Percentiles rank a stretch among this genome's conserved stretches.
Conservation (phyloP, 148 eudicot genomes). For the Spergularia marina region DNA sequence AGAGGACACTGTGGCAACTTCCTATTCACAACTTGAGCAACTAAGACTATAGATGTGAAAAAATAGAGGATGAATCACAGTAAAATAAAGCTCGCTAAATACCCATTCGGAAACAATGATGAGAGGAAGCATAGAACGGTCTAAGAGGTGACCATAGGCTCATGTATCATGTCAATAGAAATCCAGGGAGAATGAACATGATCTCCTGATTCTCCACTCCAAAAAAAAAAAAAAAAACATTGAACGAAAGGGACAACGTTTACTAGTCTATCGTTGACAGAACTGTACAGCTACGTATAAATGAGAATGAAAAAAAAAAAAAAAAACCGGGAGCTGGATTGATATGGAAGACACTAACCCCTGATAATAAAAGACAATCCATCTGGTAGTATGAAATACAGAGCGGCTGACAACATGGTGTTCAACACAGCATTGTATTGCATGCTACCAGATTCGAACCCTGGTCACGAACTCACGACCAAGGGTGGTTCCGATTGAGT, state of each 20-base stretch:
- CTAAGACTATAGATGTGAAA: too few relatives aligned
- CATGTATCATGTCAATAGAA: background rate
- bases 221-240: background rate
- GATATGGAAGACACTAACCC: background rate
- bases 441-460: conserved; percentile 26
- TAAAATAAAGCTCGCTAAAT: too few relatives aligned
- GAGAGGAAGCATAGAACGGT: too few relatives aligned
- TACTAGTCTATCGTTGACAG: background rate
- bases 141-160: too few relatives aligned
- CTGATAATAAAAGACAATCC: background rate
- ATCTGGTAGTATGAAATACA: conserved; percentile 31
- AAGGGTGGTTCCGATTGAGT: background rate
- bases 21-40: too few relatives aligned
- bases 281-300: conserved; percentile 5
- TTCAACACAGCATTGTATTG: conserved; percentile 28
- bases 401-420: conserved; percentile 15
- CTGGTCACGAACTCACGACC: background rate
- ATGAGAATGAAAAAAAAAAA: background rate
- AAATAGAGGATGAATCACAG: too few relatives aligned
- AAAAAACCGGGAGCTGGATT: background rate
- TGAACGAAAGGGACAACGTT: background rate
- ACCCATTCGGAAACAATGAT: too few relatives aligned
- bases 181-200: background rate
- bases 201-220: background rate
- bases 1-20: too few relatives aligned